Conservation (phyloP, 148 eudicot genomes). For the Camellia lanceoleosa region DNA sequence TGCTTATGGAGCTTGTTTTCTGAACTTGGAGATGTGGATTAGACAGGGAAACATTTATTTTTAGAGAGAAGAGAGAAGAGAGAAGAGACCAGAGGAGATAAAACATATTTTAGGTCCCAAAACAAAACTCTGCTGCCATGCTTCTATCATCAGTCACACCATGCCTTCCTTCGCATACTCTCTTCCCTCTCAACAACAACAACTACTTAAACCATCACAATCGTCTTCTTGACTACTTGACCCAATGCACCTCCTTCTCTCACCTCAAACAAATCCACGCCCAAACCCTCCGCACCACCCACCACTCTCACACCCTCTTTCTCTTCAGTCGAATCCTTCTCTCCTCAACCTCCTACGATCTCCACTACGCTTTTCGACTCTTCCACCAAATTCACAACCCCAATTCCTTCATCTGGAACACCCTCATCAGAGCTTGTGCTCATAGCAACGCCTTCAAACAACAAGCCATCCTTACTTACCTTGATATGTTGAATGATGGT, state of each 20-base stretch:
- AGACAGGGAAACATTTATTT: too few relatives aligned
- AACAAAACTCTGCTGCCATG: neutral
- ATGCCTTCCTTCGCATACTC: neutral
- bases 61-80: too few relatives aligned
- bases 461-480: slow-evolving; percentile 37
- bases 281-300: slow-evolving; percentile 46
- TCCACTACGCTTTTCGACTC: slow-evolving; percentile 38
- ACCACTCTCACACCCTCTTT: slow-evolving; percentile 30
- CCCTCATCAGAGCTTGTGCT: slow-evolving; percentile 60
- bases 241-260: slow-evolving; percentile 40
- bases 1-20: too few relatives aligned
- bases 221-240: slow-evolving; percentile 44
- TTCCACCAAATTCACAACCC: slow-evolving; percentile 42
- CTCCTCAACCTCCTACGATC: slow-evolving; percentile 41
- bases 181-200: neutral
- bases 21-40: too few relatives aligned
- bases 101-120: too few relatives aligned
- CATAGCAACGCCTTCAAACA: slow-evolving; percentile 33
- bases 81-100: neutral
- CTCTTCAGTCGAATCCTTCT: slow-evolving; percentile 49
- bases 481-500: slow-evolving; percentile 36
- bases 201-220: slow-evolving; percentile 16
- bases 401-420: slow-evolving; percentile 65
- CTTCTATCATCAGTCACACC: neutral
- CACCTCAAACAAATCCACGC: slow-evolving; percentile 76